These are phyloP conservation scores for Boehmeria nivea DNA, from an alignment of 306 rosid species.

Conservation along the genomic window DNA sequence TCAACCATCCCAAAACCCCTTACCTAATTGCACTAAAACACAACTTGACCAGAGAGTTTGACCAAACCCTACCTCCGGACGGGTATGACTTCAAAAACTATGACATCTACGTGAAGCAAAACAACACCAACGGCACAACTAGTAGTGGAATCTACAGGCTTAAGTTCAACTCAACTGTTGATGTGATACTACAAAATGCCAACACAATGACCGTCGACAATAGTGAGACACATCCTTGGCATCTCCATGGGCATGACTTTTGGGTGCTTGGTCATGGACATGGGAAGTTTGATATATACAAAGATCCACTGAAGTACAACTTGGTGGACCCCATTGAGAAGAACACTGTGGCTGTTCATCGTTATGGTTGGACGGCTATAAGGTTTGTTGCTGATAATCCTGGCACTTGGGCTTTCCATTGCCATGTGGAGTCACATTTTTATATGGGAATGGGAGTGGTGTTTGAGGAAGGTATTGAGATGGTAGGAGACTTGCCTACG, in stretches of 20 bases:
- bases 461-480: conserved; percentile 73
- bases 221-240: conserved; percentile 86
- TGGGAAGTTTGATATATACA: conserved; percentile 52
- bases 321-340: conserved; percentile 74
- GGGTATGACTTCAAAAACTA: conserved; percentile 46
- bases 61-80: conserved; percentile 53
- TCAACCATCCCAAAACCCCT: conserved; percentile 63
- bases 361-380: conserved; percentile 77
- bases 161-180: conserved; percentile 34
- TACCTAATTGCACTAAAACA: conserved; percentile 61
- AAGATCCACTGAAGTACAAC: conserved; percentile 51
- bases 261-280: conserved; percentile 80
- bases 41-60: conserved; percentile 36
- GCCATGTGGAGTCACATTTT: conserved; percentile 85
- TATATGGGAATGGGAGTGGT: conserved; percentile 88
- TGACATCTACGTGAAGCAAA: conserved; percentile 28
- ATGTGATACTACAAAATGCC: conserved; percentile 64
- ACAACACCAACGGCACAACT: conserved; percentile 45
- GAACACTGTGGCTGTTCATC: conserved; percentile 76
- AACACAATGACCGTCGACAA: conserved; percentile 14
- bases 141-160: conserved; percentile 58
- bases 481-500: conserved; percentile 51
- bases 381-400: conserved; percentile 76
- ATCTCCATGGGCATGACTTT: conserved; percentile 81
- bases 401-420: conserved; percentile 87